Base-by-base conservation (phyloP, 371 early-diverging fungal species). In the Nematocida sp. region DNA sequence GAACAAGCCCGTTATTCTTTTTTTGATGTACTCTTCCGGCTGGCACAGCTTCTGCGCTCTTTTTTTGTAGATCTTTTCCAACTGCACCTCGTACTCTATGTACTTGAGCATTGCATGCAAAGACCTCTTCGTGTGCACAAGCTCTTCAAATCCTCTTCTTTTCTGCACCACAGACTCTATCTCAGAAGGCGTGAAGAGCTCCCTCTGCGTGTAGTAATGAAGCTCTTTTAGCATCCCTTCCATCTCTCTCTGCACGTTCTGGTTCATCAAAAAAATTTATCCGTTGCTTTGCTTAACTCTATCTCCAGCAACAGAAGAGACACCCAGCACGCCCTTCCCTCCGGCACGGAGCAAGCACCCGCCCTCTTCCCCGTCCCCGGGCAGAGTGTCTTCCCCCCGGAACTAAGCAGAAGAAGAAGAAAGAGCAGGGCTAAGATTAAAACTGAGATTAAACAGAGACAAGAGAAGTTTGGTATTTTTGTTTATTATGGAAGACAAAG, bases 111-210 rank as follows among this genome's bases (percentile, higher is more conserved):
- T 58, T 27, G 52, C 31, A 50, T 17, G n/a, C 23, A 70, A 51
- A 37, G 67, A 4, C 19, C 60, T 34, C 1, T 23, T 2, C 11
- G 37, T 15, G 15, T 37, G 13, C 8, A 60, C 41, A 7, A 27
- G 11, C n/a, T 70, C 62, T n/a, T 60, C 51, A 45, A 51, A 55
- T 8, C 23, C 38, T 58, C 63, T 70, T 64, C 65, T 64, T 62
- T 70, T 57, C 34, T 62, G 57, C 7, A 70, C 32, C 27, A 70
- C 60, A 11, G 46, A 11, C 34, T 57, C 38, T 13, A 70, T 48
- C 29, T 58, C 74, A 7, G 40, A 23, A 21, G 4, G 13, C 8
- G 19, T 48, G 62, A 70, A 70, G 32, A 70, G 54, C 31, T 31
- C 37, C 40, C 21, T 31, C 21, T 57, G 21, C 34, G 54, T 50